These are phyloP conservation scores for Cairneyella variabilis DNA, from an alignment of 495 filamentous ascomycete species.

Conservation along the genomic window DNA sequence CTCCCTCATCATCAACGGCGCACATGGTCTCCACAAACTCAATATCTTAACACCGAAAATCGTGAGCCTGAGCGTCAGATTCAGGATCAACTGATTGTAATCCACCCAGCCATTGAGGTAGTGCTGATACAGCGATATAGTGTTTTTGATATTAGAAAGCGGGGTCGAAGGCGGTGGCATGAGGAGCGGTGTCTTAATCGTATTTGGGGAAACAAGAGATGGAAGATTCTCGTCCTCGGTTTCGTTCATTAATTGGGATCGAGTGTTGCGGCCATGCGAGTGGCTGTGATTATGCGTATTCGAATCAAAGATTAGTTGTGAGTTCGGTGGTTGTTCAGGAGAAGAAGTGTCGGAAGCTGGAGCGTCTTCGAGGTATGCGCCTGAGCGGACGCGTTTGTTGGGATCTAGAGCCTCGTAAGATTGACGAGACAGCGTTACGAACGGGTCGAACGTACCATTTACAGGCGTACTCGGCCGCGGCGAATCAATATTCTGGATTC, in stretches of 20 bases:
- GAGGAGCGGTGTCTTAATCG: constrained; percentile 41
- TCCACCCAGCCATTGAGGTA: constrained; percentile 25
- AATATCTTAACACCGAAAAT: constrained; percentile 56
- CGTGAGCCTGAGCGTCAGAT: constrained; percentile 33
- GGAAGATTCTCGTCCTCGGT: neutral
- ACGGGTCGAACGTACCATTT: constrained; percentile 28
- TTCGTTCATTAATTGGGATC: too few species aligned
- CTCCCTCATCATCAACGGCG: constrained; percentile 54
- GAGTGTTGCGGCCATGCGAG: constrained; percentile 24
- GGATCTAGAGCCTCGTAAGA: constrained; percentile 15
- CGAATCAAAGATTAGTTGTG: constrained; percentile 29
- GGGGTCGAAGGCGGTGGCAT: constrained; percentile 53
- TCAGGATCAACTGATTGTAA: constrained; percentile 23
- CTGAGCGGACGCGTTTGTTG: constrained; percentile 18
- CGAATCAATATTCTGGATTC: constrained; percentile 55
- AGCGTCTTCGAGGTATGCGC: constrained; percentile 24
- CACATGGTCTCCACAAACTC: constrained; percentile 54
- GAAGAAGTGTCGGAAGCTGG: constrained; percentile 23
- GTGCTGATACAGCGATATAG: constrained; percentile 25
- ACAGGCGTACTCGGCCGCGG: constrained; percentile 34
- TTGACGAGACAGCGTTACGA: constrained; percentile 16
- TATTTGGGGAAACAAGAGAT: constrained; percentile 27
- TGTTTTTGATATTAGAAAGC: constrained; percentile 34
- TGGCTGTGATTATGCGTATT: constrained; percentile 5
- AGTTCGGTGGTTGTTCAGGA: constrained; percentile 20